A percentile compares a stretch with the other conserved stretches of the same genome.
phyloP scores from a whole-genome alignment of 2,329 filamentous ascomycete species.

The Talaromyces sp. region DNA sequence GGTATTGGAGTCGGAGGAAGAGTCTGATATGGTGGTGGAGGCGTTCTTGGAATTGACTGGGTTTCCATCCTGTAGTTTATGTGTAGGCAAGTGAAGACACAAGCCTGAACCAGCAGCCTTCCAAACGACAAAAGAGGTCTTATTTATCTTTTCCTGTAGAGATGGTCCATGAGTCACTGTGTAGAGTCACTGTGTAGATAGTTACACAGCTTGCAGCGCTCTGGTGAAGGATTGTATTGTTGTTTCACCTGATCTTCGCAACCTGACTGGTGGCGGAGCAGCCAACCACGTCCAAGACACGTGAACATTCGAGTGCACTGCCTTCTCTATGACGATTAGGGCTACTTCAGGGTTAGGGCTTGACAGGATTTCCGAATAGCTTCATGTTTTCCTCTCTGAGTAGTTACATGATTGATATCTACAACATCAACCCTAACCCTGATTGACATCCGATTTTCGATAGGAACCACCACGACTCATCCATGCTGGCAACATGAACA shows the following conservation, averaged over 20 bases:
- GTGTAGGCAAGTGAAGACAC: background rate
- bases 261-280: background rate
- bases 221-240: background rate
- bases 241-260: background rate
- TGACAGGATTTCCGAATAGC: no score
- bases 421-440: no score
- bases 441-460: no score
- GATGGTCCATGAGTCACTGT: background rate
- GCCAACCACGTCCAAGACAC: background rate
- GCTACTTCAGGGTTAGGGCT: no score
- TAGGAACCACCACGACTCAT: no score
- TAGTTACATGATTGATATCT: no score
- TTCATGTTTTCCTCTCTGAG: no score
- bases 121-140: background rate
- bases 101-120: background rate
- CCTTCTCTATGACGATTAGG: background rate
- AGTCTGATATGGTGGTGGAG: constrained; percentile 12
- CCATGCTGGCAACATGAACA: background rate
- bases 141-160: no score
- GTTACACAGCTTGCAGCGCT: background rate
- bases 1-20: constrained; percentile 9
- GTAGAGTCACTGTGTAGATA: background rate
- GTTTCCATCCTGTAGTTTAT: constrained; percentile 4
- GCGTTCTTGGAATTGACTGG: background rate
- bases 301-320: background rate